Percentiles rank a stretch among this genome's conserved stretches.
These are phyloP conservation scores for Pezicula neosporulosa DNA, from an alignment of 2,329 filamentous ascomycete genomes.

Conservation along the genomic window DNA sequence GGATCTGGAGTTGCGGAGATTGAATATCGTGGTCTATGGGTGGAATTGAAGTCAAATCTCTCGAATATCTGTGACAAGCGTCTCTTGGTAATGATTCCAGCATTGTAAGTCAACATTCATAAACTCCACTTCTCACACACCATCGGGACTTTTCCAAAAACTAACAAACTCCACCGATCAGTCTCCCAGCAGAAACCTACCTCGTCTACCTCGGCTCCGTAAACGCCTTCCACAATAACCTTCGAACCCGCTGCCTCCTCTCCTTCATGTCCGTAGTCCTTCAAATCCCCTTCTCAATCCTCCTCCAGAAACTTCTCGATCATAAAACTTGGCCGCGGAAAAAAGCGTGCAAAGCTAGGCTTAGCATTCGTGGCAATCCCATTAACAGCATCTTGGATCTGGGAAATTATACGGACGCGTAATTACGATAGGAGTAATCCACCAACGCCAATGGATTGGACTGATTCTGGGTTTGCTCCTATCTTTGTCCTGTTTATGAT, in stretches of 20 bases:
- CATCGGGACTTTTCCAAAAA: too few species aligned
- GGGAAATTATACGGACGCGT: conserved; percentile 23
- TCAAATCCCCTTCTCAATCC: conserved; percentile 27
- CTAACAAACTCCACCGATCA: too few species aligned
- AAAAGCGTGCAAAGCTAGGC: conserved; percentile 18
- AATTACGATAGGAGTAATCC: conserved; percentile 21
- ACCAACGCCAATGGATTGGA: conserved; percentile 20
- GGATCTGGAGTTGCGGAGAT: conserved; percentile 24
- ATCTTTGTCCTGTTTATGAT: conserved; percentile 23
- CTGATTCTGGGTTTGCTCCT: conserved; percentile 17
- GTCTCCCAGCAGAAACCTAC: conserved; percentile 26
- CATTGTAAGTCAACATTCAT: neutral
- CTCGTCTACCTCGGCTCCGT: conserved; percentile 31
- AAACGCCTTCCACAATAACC: conserved; percentile 27
- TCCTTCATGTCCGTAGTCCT: conserved; percentile 28
- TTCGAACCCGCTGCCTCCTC: conserved; percentile 25
- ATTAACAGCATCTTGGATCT: conserved; percentile 25
- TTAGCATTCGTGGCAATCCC: conserved; percentile 20
- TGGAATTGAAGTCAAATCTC: conserved; percentile 28
- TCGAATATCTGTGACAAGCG: conserved; percentile 22
- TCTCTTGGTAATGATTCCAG: conserved; percentile 7
- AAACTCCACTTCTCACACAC: too few species aligned
- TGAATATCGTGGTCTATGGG: conserved; percentile 20
- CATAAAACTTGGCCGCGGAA: conserved; percentile 4
- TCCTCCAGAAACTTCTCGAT: conserved; percentile 19